These are phyloP conservation scores for Odontarrhena argentea DNA, from an alignment of 345 rosid species.

Conservation along the genomic window DNA sequence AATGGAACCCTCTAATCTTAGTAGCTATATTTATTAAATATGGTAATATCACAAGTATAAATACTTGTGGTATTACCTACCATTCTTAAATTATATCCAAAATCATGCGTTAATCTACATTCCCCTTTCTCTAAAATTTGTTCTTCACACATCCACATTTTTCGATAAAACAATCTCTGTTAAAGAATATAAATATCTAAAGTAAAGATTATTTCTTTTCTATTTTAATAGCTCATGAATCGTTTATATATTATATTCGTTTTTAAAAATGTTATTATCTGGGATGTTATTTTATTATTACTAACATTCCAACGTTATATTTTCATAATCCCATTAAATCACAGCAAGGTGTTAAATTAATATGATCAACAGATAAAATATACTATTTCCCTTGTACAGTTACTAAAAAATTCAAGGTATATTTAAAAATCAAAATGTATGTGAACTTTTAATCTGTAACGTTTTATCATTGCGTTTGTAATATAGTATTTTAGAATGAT, in stretches of 20 bases:
- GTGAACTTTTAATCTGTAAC: constrained; percentile 1
- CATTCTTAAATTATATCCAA: not conserved
- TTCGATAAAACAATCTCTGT: constrained; percentile 1
- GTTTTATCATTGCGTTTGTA: constrained; percentile 1
- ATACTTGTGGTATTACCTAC: constrained; percentile 1
- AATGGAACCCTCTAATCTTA: constrained; percentile 1
- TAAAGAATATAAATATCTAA: not conserved
- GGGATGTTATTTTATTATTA: not conserved
- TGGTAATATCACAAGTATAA: not conserved
- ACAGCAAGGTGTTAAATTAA: constrained; percentile 1
- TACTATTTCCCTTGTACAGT: constrained; percentile 1
- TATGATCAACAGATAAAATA: not conserved
- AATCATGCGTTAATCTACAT: constrained; percentile 1
- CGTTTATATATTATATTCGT: not conserved
- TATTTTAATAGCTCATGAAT: not conserved
- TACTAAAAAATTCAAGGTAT: not conserved
- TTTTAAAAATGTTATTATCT: not conserved
- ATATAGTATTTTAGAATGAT: not conserved
- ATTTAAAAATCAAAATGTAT: not conserved
- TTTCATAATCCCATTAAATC: not conserved
- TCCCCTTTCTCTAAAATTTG: constrained; percentile 1
- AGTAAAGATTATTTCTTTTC: not conserved
- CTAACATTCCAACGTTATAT: constrained; percentile 1
- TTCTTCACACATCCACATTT: constrained; percentile 1
- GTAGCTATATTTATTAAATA: not conserved